Evolutionary conservation across 106 monocot genomes (phyloP).

Genomic region (Ottelia alismoides): DNA sequence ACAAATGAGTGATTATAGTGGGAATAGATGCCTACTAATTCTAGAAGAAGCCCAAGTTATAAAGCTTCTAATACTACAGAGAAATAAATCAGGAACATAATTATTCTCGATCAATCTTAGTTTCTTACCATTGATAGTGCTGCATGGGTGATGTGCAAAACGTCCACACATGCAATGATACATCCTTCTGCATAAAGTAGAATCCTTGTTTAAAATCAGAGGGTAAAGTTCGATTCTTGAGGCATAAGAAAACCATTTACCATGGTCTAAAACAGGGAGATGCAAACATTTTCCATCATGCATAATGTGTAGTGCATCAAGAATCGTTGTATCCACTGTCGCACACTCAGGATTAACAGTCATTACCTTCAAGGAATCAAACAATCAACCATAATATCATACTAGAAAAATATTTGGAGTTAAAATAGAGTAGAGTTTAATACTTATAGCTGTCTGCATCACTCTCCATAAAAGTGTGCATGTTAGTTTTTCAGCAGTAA

Average conservation of each 20-base stretch:
- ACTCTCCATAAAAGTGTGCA: background rate
- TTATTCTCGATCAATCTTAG: too few relatives aligned
- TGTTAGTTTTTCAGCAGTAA: background rate
- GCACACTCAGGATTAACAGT: conserved; percentile 81
- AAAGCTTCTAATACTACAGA: too few relatives aligned
- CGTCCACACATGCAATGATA: conserved; percentile 85
- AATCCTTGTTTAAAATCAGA: too few relatives aligned
- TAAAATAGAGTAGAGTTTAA: too few relatives aligned
- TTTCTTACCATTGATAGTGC: conserved; percentile 37
- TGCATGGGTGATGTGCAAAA: conserved; percentile 78
- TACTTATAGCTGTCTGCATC: too few relatives aligned
- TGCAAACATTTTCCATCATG: conserved; percentile 92
- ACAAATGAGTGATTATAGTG: too few relatives aligned
- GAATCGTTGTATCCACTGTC: conserved; percentile 72
- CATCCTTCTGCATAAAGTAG: conserved; percentile 34
- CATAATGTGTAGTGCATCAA: conserved; percentile 92
- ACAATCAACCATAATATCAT: too few relatives aligned
- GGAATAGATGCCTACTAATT: too few relatives aligned
- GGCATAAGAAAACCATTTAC: conserved; percentile 11
- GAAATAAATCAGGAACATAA: too few relatives aligned
- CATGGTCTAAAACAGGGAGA: conserved; percentile 68
- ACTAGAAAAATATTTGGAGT: too few relatives aligned
- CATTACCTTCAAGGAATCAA: too few relatives aligned
- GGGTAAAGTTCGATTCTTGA: background rate
- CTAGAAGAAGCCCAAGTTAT: too few relatives aligned